Percentiles rank a stretch among this genome's conserved stretches.
phyloP scores from a whole-genome alignment of 441 rosid genomes.

The Cnidoscolus chayamansa region DNA sequence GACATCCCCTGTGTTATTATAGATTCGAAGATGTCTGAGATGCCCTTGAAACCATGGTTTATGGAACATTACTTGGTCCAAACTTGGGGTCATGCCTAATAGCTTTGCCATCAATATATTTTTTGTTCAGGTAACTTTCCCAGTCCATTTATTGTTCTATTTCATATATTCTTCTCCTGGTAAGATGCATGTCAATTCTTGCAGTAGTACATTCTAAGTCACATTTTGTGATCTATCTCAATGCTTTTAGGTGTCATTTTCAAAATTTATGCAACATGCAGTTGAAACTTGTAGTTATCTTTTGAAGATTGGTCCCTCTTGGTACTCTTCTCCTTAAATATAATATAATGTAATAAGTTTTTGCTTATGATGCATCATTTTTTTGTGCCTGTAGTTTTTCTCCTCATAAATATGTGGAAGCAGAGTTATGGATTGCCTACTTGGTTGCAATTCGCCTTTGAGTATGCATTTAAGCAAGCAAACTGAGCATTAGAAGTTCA shows the following conservation, averaged over 20 bases:
- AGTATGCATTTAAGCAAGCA: not conserved
- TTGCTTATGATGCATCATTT: not conserved
- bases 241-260: no score
- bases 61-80: not conserved
- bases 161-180: not conserved
- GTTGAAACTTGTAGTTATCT: not conserved
- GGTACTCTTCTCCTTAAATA: not conserved
- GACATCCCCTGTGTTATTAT: slow-evolving; percentile 5
- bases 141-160: not conserved
- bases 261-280: not conserved
- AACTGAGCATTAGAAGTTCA: not conserved
- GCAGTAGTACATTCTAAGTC: no score
- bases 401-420: not conserved
- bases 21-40: not conserved
- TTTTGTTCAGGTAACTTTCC: not conserved
- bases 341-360: no score
- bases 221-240: no score
- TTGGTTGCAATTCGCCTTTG: not conserved
- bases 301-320: not conserved
- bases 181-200: not conserved
- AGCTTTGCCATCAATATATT: not conserved
- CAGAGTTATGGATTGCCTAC: not conserved
- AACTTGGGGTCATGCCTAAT: slow-evolving; percentile 2
- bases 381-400: not conserved
- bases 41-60: not conserved